phyloP scores from a whole-genome alignment of 2,329 filamentous ascomycete genomes.

The Talaromyces sp. region DNA sequence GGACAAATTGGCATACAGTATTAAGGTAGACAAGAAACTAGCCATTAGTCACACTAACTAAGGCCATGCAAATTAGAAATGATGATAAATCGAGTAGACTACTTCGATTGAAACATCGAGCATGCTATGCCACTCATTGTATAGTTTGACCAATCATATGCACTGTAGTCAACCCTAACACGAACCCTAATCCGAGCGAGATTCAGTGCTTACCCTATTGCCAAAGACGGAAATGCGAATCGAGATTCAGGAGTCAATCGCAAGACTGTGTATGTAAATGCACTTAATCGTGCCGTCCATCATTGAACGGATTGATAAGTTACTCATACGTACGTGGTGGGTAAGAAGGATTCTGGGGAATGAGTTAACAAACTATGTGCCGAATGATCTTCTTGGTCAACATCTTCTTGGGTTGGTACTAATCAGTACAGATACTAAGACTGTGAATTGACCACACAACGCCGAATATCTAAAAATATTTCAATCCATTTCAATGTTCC shows the following conservation, averaged over 20 bases:
- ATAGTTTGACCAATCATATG: not conserved
- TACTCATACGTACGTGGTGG: not conserved
- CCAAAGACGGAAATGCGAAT: not conserved
- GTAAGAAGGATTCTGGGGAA: not conserved
- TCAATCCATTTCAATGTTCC: too few relatives aligned
- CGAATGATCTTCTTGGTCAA: not conserved
- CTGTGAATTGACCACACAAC: not conserved
- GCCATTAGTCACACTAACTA: not conserved
- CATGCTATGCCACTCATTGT: not conserved
- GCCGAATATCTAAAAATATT: not conserved
- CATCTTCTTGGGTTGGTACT: not conserved
- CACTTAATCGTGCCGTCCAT: not conserved
- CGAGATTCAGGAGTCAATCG: not conserved
- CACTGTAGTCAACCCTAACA: not conserved
- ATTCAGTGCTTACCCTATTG: not conserved
- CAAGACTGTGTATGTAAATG: not conserved
- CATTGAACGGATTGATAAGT: not conserved
- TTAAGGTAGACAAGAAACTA: not conserved
- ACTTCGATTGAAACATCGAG: not conserved
- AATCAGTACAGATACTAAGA: not conserved
- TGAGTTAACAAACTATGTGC: not conserved
- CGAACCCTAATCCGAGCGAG: not conserved
- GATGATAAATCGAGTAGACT: not conserved
- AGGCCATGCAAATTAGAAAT: not conserved
- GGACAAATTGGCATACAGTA: not conserved